Evolutionary conservation across 345 rosid genomes (phyloP), one percentile per base, ranked within the genome.

Genomic region (Nasturtium officinale): DNA sequence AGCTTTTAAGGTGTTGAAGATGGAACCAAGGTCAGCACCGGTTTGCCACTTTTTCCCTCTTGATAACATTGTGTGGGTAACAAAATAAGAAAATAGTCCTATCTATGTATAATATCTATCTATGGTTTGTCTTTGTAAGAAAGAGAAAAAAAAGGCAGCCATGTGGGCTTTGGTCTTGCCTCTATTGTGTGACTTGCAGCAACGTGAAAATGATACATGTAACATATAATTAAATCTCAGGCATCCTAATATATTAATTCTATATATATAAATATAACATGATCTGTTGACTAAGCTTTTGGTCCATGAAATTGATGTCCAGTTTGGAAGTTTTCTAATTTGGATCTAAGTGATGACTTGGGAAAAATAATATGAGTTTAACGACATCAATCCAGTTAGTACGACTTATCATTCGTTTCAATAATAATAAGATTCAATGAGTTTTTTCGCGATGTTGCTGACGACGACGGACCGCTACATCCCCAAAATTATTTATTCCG

Each of bases 11-110:
- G 78, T 89, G 53, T 85, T 89, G 9, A 70, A 67, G 23, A 55
- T 89, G 29, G 25, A 83, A 32, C 92, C 90, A 0, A 79, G 96
- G 28, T 77, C 83, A 1, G 73, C 80, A 33, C 90, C 92, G 0
- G 97, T 90, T 30, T 93, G 97, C 56, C 97, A 93, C 52, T 69
- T 89, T 77, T 83, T 90, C 62, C 96, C 91, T 9, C 62, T 69
- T 0, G 89, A 87, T 67, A 83, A 83, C 71, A 63, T 89, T 6
- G 83, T 87, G 47, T 88, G 96, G 98, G 83, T 86, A 35, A 15
- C 73, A 17, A 72, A 71, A 35, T 72, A 45, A 43, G 56, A 33
- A 18, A 15, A 18, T 1, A 60, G 17, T 5, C 28, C 23, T 71
- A 61, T 66, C 33, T 58, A 2, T 56, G n/a, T 56, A 7, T 71